Percentiles rank a stretch among this genome's conserved stretches.
phyloP scores from a whole-genome alignment of 2,329 filamentous ascomycete genomes.

The Geosmithia flava region DNA sequence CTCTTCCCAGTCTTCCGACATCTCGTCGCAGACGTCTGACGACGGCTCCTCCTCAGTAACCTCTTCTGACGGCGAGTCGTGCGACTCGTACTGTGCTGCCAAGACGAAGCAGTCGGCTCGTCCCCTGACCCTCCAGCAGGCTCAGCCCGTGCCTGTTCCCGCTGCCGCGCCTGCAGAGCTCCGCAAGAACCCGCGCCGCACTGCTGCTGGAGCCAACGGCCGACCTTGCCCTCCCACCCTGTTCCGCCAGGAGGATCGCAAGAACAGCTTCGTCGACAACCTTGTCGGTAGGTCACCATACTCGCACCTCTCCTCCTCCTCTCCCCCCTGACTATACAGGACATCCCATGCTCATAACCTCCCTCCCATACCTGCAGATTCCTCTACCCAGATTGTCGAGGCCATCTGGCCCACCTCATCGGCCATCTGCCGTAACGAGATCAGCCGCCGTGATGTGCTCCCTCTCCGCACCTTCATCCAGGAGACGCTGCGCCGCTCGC shows the following conservation, averaged over 20 bases:
- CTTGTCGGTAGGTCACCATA: slow-evolving; percentile 75
- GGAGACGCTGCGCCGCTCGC: slow-evolving; percentile 86
- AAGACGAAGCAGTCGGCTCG: neutral
- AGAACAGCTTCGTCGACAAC: slow-evolving; percentile 90
- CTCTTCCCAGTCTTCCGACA: slow-evolving; percentile 37
- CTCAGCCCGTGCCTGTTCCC: slow-evolving; percentile 2
- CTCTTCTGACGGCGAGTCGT: slow-evolving; percentile 5
- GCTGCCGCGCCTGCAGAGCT: slow-evolving; percentile 44
- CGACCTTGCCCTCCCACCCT: slow-evolving; percentile 60
- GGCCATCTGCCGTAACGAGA: slow-evolving; percentile 60
- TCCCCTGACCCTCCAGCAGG: neutral
- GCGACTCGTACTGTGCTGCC: slow-evolving; percentile 4
- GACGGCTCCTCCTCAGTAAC: slow-evolving; percentile 2
- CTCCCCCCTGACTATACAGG: slow-evolving; percentile 3
- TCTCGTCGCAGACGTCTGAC: slow-evolving; percentile 49
- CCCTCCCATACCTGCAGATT: slow-evolving; percentile 48
- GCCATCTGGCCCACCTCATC: slow-evolving; percentile 93
- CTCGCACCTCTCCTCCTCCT: neutral
- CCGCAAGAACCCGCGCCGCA: slow-evolving; percentile 52
- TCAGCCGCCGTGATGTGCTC: slow-evolving; percentile 64
- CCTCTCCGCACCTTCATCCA: slow-evolving; percentile 94
- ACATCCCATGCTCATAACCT: slow-evolving; percentile 17
- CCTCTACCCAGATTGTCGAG: slow-evolving; percentile 92
- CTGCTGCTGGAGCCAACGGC: slow-evolving; percentile 38
- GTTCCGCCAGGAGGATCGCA: slow-evolving; percentile 79